Percentiles rank a stretch among this genome's conserved stretches.
Evolutionary conservation across 139 green algal genomes (phyloP).

Genomic region (Nannochloris sp.): DNA sequence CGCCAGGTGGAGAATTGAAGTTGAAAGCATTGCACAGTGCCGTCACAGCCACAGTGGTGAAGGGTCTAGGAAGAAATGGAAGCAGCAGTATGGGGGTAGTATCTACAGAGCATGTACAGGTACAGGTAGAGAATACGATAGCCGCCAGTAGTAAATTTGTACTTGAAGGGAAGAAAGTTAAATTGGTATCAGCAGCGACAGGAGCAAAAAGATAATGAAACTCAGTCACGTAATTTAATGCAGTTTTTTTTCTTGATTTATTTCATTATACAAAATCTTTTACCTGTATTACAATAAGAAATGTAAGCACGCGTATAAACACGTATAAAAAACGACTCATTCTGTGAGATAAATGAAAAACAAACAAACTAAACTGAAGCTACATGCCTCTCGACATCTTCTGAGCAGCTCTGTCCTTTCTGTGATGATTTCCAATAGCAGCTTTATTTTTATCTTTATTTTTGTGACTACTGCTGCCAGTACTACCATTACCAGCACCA

Average conservation of each 20-base stretch:
- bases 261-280: too few species aligned
- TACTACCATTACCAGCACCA: background rate
- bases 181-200: background rate
- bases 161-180: conserved; percentile 21
- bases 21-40: conserved; percentile 24
- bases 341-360: too few species aligned
- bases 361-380: background rate
- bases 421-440: conserved; percentile 64
- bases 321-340: background rate
- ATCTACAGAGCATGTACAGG: background rate
- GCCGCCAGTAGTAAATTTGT: conserved; percentile 17
- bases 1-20: conserved; percentile 3
- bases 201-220: background rate
- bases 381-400: conserved; percentile 38
- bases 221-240: background rate
- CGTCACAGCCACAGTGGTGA: conserved; percentile 1
- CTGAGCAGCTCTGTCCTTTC: conserved; percentile 54
- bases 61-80: background rate
- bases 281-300: background rate
- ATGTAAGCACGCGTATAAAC: too few species aligned
- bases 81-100: too few species aligned
- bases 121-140: background rate
- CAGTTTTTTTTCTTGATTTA: background rate
- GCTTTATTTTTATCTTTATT: conserved; percentile 73
- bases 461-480: conserved; percentile 6